Evolutionary conservation across 768 basidiomycete genomes (phyloP).

Genomic region (Boletus rufocinnamomeus): DNA sequence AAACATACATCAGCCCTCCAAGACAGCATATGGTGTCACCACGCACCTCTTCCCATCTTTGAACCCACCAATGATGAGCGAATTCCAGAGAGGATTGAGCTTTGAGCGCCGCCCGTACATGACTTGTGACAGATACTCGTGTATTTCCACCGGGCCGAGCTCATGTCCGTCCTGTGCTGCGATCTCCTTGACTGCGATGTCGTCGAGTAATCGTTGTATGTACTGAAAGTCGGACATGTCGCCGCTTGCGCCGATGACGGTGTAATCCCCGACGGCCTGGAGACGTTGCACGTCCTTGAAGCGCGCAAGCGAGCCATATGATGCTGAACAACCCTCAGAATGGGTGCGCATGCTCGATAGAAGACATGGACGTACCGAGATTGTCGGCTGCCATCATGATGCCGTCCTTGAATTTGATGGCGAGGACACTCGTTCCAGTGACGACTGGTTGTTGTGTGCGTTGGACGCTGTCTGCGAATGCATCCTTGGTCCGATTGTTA

Average conservation of each 20-base stretch:
- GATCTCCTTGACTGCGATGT: slow-evolving; percentile 75
- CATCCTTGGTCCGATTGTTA: slow-evolving; percentile 49
- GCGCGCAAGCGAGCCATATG: slow-evolving; percentile 95
- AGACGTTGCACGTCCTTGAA: slow-evolving; percentile 95
- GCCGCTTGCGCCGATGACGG: slow-evolving; percentile 88
- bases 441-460: slow-evolving; percentile 93
- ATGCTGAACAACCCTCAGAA: slow-evolving; percentile 52
- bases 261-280: slow-evolving; percentile 78
- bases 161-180: slow-evolving; percentile 80
- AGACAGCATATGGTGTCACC: background rate
- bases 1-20: background rate
- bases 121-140: slow-evolving; percentile 86
- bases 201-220: slow-evolving; percentile 78
- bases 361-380: slow-evolving; percentile 60
- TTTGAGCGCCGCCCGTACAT: slow-evolving; percentile 90
- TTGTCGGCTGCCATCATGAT: slow-evolving; percentile 99
- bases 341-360: background rate
- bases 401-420: slow-evolving; percentile 92
- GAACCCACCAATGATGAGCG: slow-evolving; percentile 88
- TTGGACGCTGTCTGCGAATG: slow-evolving; percentile 67
- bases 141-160: slow-evolving; percentile 86
- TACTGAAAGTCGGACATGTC: slow-evolving; percentile 99
- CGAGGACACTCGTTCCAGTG: slow-evolving; percentile 95
- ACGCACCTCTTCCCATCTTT: slow-evolving; percentile 79
- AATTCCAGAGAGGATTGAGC: slow-evolving; percentile 95